Percentiles rank a stretch among this genome's conserved stretches.
Conservation (phyloP, 2,329 filamentous ascomycete species). For the Arthrinium puccinioides region DNA sequence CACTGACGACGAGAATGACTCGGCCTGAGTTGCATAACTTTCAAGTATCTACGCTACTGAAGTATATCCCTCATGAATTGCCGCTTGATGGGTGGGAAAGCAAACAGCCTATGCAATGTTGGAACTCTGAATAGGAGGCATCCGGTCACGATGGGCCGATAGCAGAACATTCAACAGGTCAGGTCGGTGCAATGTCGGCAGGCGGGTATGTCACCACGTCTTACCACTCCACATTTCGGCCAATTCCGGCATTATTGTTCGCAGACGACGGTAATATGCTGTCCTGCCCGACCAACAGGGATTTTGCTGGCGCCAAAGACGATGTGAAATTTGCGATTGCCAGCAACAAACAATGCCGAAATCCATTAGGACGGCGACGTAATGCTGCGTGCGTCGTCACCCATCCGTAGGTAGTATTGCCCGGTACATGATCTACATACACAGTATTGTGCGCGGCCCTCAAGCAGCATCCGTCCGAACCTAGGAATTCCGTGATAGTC, state of each 20-base stretch:
- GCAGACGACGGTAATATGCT: no score
- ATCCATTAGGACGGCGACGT: no score
- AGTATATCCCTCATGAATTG: conserved; percentile 1
- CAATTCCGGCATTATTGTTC: conserved; percentile 5
- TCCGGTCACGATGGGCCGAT: not conserved
- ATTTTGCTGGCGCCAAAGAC: no score
- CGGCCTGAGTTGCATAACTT: not conserved
- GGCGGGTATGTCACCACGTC: conserved; percentile 2
- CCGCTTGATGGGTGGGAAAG: not conserved
- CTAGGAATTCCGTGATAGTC: no score
- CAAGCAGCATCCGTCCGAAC: no score
- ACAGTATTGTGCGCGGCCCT: no score
- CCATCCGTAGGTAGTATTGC: no score
- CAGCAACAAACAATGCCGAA: no score
- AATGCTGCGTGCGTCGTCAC: no score
- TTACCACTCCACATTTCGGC: conserved; percentile 4
- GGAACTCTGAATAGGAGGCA: not conserved
- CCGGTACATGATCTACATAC: no score
- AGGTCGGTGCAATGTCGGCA: conserved; percentile 4
- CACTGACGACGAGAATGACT: not conserved
- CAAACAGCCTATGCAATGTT: conserved; percentile 2
- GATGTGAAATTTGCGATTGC: no score
- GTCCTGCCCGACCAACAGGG: no score
- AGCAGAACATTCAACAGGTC: not conserved
- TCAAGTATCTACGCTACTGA: not conserved